A percentile compares a stretch with the other conserved stretches of the same genome.
Evolutionary conservation across 2,329 filamentous ascomycete genomes (phyloP).

Genomic region (Alternaria atra): DNA sequence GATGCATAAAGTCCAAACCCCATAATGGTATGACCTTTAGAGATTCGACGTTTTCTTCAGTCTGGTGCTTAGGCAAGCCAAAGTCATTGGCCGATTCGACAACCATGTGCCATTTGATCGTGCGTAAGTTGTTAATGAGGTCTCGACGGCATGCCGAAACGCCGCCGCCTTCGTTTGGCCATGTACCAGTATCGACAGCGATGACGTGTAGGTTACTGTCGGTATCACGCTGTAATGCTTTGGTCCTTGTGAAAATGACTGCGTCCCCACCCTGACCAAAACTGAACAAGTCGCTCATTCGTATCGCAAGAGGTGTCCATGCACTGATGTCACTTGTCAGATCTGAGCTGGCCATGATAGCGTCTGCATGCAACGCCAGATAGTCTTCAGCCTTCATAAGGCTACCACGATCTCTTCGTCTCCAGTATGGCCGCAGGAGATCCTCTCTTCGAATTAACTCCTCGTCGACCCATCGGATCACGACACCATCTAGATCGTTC

Average conservation of each 20-base stretch:
- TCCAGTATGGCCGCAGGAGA: constrained; percentile 51
- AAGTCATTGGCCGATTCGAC: constrained; percentile 56
- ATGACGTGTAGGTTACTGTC: constrained; percentile 52
- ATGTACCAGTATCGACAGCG: constrained; percentile 54
- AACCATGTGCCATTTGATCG: constrained; percentile 56
- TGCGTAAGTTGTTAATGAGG: constrained; percentile 54
- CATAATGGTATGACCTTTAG: constrained; percentile 55
- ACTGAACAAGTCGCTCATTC: constrained; percentile 61
- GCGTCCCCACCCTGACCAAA: constrained; percentile 64
- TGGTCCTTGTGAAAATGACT: constrained; percentile 60
- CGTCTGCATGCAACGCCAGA: constrained; percentile 56
- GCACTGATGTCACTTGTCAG: constrained; percentile 62
- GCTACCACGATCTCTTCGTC: constrained; percentile 49
- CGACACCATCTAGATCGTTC: constrained; percentile 49
- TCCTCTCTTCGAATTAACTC: constrained; percentile 49
- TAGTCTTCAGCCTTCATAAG: constrained; percentile 51
- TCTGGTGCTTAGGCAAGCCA: constrained; percentile 55
- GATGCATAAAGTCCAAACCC: constrained; percentile 55
- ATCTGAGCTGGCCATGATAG: constrained; percentile 62
- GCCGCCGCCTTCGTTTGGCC: constrained; percentile 55
- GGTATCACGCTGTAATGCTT: constrained; percentile 57
- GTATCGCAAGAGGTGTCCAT: constrained; percentile 62
- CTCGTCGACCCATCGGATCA: constrained; percentile 54
- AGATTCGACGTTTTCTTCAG: constrained; percentile 55
- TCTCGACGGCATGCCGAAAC: constrained; percentile 55